A percentile compares a stretch with the other conserved stretches of the same genome.
These are phyloP conservation scores for Inga oerstediana DNA, from an alignment of 306 rosid species.

Conservation along the genomic window DNA sequence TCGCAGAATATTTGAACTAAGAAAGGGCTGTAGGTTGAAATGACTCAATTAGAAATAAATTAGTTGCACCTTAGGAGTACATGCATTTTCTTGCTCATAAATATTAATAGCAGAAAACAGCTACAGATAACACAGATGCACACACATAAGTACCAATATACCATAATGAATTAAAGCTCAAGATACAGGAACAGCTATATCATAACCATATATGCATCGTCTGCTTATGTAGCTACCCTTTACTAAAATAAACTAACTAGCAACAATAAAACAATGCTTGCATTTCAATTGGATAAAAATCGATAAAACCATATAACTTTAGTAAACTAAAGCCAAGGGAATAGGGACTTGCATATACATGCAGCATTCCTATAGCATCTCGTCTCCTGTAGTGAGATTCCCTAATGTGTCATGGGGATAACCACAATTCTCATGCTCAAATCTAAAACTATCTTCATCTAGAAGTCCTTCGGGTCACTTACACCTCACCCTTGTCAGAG, in stretches of 20 bases:
- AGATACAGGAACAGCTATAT: neutral
- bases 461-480: slow-evolving; percentile 77
- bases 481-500: slow-evolving; percentile 94
- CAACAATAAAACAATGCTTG: slow-evolving; percentile 9
- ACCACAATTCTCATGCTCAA: slow-evolving; percentile 64
- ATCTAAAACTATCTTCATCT: slow-evolving; percentile 66
- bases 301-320: slow-evolving; percentile 12
- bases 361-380: slow-evolving; percentile 63
- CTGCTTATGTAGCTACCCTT: neutral
- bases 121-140: slow-evolving; percentile 14
- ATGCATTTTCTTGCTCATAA: neutral
- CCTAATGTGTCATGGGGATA: slow-evolving; percentile 68
- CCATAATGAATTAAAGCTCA: neutral
- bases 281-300: slow-evolving; percentile 13
- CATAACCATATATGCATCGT: slow-evolving; percentile 4
- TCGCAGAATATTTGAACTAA: neutral
- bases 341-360: slow-evolving; percentile 64
- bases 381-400: slow-evolving; percentile 61
- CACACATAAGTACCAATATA: neutral
- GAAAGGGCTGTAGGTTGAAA: slow-evolving; percentile 1
- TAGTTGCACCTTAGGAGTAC: neutral
- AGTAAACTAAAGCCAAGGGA: slow-evolving; percentile 41
- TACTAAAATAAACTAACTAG: neutral
- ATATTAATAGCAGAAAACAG: neutral
- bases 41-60: neutral